Evolutionary conservation across 352 stramenopile species (phyloP).

Genomic region (Pythium insidiosum): DNA sequence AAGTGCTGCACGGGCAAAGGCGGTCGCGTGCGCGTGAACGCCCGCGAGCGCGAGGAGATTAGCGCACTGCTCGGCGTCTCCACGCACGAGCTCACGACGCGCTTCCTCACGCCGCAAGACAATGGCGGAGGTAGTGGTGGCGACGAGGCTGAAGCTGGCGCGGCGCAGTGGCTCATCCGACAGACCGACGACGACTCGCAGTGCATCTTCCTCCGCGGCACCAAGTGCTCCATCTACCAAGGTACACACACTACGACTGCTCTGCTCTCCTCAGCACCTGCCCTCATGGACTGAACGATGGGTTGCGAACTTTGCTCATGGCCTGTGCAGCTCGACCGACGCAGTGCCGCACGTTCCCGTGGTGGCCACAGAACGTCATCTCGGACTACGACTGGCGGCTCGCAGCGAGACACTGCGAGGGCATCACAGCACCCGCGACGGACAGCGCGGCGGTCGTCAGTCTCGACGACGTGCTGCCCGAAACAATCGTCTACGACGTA

Average conservation of each 20-base stretch:
- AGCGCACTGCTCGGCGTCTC: conserved; percentile 22
- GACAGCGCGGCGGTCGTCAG: conserved; percentile 12
- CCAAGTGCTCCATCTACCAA: conserved; percentile 57
- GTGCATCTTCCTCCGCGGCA: conserved; percentile 59
- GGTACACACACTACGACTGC: conserved; percentile 30
- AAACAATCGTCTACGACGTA: conserved; percentile 66
- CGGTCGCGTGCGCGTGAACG: conserved; percentile 62
- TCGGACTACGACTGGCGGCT: conserved; percentile 77
- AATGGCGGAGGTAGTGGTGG: no score
- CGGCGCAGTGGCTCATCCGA: conserved; percentile 25
- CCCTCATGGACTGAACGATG: no score
- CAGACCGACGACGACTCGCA: conserved; percentile 48
- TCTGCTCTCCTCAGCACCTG: no score
- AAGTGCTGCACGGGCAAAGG: conserved; percentile 72
- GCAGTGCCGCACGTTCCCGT: conserved; percentile 77
- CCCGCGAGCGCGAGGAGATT: conserved; percentile 40
- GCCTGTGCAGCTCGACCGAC: conserved; percentile 47
- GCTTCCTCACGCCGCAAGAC: conserved; percentile 20
- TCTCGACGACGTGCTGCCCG: conserved; percentile 45
- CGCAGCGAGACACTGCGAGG: conserved; percentile 52
- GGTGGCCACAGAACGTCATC: conserved; percentile 72
- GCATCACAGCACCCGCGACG: no score
- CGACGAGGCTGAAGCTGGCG: no score
- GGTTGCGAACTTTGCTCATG: neutral
- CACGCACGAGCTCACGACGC: conserved; percentile 20